Evolutionary conservation across 148 eudicot genomes (phyloP).

Genomic region (Rhododendron simsii): DNA sequence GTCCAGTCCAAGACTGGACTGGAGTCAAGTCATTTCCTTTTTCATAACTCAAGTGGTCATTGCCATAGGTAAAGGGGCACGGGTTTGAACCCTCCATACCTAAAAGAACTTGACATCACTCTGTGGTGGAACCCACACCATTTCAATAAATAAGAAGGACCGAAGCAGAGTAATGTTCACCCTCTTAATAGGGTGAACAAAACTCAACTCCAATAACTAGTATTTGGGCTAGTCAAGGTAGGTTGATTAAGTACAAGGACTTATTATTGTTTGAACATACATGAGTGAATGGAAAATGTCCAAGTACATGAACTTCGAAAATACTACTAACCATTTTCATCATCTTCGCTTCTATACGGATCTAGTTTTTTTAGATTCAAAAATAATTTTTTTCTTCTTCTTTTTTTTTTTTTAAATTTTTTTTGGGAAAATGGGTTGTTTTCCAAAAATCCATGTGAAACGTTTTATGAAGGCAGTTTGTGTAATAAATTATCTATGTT

Average conservation of each 20-base stretch:
- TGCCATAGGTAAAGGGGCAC: background rate
- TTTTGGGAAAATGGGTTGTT: background rate
- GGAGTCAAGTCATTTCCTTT: too few relatives aligned
- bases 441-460: background rate
- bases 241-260: too few relatives aligned
- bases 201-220: too few relatives aligned
- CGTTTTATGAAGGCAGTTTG: background rate
- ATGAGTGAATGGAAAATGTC: background rate
- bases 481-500: background rate
- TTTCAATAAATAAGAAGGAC: too few relatives aligned
- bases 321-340: background rate
- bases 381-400: too few relatives aligned
- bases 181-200: too few relatives aligned
- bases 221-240: too few relatives aligned
- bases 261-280: background rate
- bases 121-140: too few relatives aligned
- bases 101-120: background rate
- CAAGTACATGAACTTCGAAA: background rate
- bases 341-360: background rate
- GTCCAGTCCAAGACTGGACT: too few relatives aligned
- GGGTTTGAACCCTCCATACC: background rate
- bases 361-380: background rate
- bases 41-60: too few relatives aligned
- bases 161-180: too few relatives aligned
- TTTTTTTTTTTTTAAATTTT: too few relatives aligned